Evolutionary conservation across 331 rosid species (phyloP), one percentile per base, ranked within the genome.

Genomic region (Acacia concinna): DNA sequence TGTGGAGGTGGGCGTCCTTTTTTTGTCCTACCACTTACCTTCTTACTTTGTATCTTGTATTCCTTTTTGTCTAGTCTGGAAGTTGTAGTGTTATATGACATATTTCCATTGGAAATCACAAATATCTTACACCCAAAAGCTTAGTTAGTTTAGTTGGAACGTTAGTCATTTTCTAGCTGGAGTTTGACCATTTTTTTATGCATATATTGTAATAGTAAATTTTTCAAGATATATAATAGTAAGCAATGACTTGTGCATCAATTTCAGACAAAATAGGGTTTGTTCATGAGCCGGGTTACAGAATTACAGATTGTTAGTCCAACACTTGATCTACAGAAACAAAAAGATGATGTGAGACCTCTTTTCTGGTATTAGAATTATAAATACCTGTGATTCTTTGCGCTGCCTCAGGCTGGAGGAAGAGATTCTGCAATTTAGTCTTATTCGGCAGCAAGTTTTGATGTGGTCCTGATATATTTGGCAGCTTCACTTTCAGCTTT

Each of bases 1-100:
- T 71, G 34, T 30, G 5, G 62, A 71, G 59, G 31, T 43, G 75
- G 75, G 60, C 62, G 54, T 43, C 30, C 12, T 9, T 71, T 71
- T 71, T 41, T 30, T 71, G 41, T 43, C 43, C 62, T 30, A 8
- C 63, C 76, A 4, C 8, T 30, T 47, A 8, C 43, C 43, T 17
- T 46, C 34, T 21, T 38, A 18, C 21, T n/a, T 37, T 68, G 47
- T 67, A 38, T 38, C n/a, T 27, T 27, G 4, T 28, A 8, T 41
- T 25, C 25, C 62, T 8, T 43, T 13, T 38, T 21, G 27, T 46
- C 20, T 47, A 30, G 76, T 47, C 60, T 28, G 56, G 62, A 41
- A 28, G 18, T 49, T 47, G 76, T 71, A 47, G 18, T 71, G 43
- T 47, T 47, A 9, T 71, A 4, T 13, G 17, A 43, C 30, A 70